Base-by-base conservation (phyloP, 345 rosid species). In the Acer saccharum region DNA sequence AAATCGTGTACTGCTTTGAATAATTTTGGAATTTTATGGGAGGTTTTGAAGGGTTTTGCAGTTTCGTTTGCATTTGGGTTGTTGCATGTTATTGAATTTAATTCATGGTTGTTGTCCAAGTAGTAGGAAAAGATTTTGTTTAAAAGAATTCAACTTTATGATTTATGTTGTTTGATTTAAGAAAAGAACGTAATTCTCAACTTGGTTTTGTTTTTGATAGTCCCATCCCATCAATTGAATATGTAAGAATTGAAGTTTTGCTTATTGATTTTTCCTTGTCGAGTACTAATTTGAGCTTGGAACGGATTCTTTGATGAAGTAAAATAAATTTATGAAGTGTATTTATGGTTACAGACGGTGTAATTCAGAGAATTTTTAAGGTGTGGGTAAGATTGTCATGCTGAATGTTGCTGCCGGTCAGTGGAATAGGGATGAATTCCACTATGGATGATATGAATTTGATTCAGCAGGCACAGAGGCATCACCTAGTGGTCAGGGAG, bases 391-490 rank as follows among this genome's bases (percentile, higher is more conserved):
- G 75, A 82, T 82, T 89, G 92, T 90, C 92, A 91, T 94, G 97
- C 98, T 89, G 94, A 87, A 94, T 94, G 98, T 90, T 94, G 87
- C 90, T 91, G 74, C 90, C 97, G 41, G 82, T 84, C 55, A 83
- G 93, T 84, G 97, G 93, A 81, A 74, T 87, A 78, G 92, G 90
- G 87, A 94, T 96, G 97, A 90, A 96, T 87, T 88, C 98, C 79
- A 58, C 95, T 3, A 94, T 96, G 93, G 97, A 94, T 91, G 98
- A 92, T 82, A 94, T 96, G 85, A 96, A 90, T 88, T 86, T 96
- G 89, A 90, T 96, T 79, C 99, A 94, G 81, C 98, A 94, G 67
- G 97, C 98, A 21, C 98, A 90, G 80, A 90, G 98, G 87, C 99
- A 96, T 88, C 97, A 89, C 77, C 86, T 94, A 73, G 94, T 96